Evolutionary conservation across 192 early-diverging fungal genomes (phyloP).

Genomic region (Dimargaris verticillata): DNA sequence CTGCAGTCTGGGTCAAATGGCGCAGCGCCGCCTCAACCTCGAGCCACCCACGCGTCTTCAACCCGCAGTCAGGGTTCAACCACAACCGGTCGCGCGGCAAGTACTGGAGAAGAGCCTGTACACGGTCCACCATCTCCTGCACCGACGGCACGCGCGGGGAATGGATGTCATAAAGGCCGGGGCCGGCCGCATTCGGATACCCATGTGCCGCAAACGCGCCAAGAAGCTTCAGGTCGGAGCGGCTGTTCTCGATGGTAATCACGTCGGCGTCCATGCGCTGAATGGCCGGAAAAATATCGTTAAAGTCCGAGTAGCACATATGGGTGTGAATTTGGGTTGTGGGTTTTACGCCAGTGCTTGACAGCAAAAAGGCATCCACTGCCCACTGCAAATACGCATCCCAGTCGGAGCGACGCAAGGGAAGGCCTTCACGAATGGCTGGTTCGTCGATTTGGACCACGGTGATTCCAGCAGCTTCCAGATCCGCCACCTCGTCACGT

Average conservation of each 20-base stretch:
- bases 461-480: slow-evolving; percentile 81
- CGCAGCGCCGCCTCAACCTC: slow-evolving; percentile 73
- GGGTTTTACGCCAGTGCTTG: slow-evolving; percentile 69
- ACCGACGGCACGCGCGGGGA: slow-evolving; percentile 84
- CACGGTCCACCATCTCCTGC: slow-evolving; percentile 75
- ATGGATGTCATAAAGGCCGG: slow-evolving; percentile 98
- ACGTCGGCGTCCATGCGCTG: slow-evolving; percentile 86
- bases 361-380: slow-evolving; percentile 79
- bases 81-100: slow-evolving; percentile 65
- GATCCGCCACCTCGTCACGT: slow-evolving; percentile 87
- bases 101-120: slow-evolving; percentile 71
- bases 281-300: slow-evolving; percentile 94
- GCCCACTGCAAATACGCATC: slow-evolving; percentile 89
- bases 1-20: slow-evolving; percentile 81
- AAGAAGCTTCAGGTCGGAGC: slow-evolving; percentile 91
- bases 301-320: slow-evolving; percentile 99
- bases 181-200: slow-evolving; percentile 85
- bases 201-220: slow-evolving; percentile 63
- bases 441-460: slow-evolving; percentile 98
- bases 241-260: slow-evolving; percentile 95
- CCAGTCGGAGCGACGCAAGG: slow-evolving; percentile 75
- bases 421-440: slow-evolving; percentile 95
- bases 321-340: slow-evolving; percentile 94
- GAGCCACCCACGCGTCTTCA: slow-evolving; percentile 90
- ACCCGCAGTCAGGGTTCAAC: slow-evolving; percentile 97